phyloP scores from a whole-genome alignment of 1,284 basidiomycete genomes.

The Microbotryum intermedium region DNA sequence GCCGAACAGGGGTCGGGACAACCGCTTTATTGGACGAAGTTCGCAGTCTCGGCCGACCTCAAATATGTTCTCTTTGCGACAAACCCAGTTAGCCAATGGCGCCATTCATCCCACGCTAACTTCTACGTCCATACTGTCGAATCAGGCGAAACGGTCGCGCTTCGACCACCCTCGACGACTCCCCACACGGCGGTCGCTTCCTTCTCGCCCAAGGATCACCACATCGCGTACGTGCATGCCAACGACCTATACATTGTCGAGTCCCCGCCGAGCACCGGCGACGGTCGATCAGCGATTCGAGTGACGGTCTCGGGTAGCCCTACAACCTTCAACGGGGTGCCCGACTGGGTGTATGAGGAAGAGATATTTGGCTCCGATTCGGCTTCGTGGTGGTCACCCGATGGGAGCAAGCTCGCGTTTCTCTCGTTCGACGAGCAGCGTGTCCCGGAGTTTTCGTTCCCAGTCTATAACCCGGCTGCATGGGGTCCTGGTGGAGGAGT shows the following conservation, averaged over 20 bases:
- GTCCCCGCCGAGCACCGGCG: conserved; percentile 42
- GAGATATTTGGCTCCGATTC: conserved; percentile 68
- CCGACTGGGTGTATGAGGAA: conserved; percentile 95
- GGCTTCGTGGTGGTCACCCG: conserved; percentile 86
- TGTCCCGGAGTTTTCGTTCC: conserved; percentile 77
- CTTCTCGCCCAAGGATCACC: conserved; percentile 73
- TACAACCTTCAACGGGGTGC: conserved; percentile 84
- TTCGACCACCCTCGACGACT: conserved; percentile 49
- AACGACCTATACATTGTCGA: conserved; percentile 79
- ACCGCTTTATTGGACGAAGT: conserved; percentile 51
- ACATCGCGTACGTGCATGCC: conserved; percentile 68
- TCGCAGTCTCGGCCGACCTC: conserved; percentile 80
- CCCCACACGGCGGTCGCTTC: conserved; percentile 65
- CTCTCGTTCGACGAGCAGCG: conserved; percentile 77
- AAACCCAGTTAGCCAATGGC: conserved; percentile 64
- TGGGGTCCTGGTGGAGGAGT: conserved; percentile 54
- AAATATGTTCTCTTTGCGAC: conserved; percentile 72
- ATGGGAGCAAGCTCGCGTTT: conserved; percentile 70
- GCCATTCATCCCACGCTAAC: conserved; percentile 76
- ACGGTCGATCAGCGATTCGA: conserved; percentile 49
- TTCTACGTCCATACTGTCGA: conserved; percentile 71
- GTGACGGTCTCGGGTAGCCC: conserved; percentile 73
- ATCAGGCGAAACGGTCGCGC: conserved; percentile 52
- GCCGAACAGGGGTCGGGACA: conserved; percentile 50
- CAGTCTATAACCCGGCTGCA: conserved; percentile 77